Evolutionary conservation across 148 eudicot genomes (phyloP), one percentile per base, ranked within the genome.

Genomic region (Rheum nobile): DNA sequence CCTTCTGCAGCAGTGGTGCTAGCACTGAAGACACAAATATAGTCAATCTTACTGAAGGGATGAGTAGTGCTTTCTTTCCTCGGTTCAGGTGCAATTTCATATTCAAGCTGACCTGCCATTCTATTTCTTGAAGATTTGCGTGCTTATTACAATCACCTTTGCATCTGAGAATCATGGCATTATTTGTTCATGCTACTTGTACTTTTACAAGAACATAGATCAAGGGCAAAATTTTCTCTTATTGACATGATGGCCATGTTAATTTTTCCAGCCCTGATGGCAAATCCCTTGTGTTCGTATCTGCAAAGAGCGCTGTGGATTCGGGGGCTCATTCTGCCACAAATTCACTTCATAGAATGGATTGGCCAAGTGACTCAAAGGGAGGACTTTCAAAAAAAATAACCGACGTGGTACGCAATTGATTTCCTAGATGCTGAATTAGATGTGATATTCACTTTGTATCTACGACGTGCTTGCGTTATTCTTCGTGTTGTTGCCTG

Each of bases 291-390:
- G 87, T 91, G 29, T 93, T 91, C 80, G 80, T 88, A 76, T 93
- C 98, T 50, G 88, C 97, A 69, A 85, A 84, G 84, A 83, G 87
- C 75, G 76, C 92, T 78, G 86, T 93, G 35, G 91, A 93, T 72
- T 83, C 97, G 39, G 94, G 98, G 70, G 95, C 90, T 54, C 97
- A 93, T 78, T 85, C 78, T 37, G 87, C 91, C 39, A 89, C 98
- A 72, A 76, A 89, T 78, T 91, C 98, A 78, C 91, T 93, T 69
- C 95, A 89, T 76, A 88, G 84, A 84, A 88, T 90, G 59, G 88
- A 91, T 74, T 93, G 98, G 98, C 83, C 86, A 22, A 83, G 75
- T 67, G 89, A 83, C 67, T 88, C 84, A 50, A 82, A 79, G 71
- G 80, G 72, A 43, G 77, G 75, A 24, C 54, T 75, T 5, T 79